These are phyloP conservation scores for Dipteronia sinensis DNA, from an alignment of 345 rosid genomes.

Conservation along the genomic window DNA sequence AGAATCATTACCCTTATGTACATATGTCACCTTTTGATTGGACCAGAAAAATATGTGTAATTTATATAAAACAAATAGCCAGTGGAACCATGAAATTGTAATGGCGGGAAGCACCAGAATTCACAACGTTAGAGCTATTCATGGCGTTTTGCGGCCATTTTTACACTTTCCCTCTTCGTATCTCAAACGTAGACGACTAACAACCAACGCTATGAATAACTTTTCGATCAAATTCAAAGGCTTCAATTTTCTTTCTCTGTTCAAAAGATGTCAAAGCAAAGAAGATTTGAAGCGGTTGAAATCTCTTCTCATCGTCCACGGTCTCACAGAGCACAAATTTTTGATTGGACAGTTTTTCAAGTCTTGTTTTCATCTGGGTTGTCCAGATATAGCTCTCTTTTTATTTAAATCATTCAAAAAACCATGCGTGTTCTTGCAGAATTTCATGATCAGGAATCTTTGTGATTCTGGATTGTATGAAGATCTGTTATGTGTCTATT, in stretches of 20 bases:
- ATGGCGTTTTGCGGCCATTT: neutral
- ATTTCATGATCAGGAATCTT: constrained; percentile 43
- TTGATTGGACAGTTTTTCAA: constrained; percentile 33
- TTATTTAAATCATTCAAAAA: constrained; percentile 24
- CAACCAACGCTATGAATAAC: neutral
- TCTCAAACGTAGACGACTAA: neutral
- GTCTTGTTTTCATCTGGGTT: constrained; percentile 40
- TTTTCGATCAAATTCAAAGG: neutral
- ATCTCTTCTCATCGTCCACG: constrained; percentile 34
- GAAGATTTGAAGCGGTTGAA: constrained; percentile 35
- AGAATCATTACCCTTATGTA: no score
- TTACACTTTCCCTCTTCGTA: neutral
- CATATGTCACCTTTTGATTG: no score
- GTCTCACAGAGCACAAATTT: constrained; percentile 23
- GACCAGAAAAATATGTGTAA: no score
- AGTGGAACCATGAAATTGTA: neutral
- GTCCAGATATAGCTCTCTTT: constrained; percentile 39
- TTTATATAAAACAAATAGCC: no score
- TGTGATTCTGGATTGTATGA: constrained; percentile 35
- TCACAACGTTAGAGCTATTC: neutral
- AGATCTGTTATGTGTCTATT: constrained; percentile 37
- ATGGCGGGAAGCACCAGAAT: constrained; percentile 11
- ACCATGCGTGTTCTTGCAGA: constrained; percentile 32
- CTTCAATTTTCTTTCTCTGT: constrained; percentile 7
- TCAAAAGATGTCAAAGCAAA: constrained; percentile 28